A percentile compares a stretch with the other conserved stretches of the same genome.
phyloP scores from a whole-genome alignment of 768 basidiomycete species.

The Boletus sp. region DNA sequence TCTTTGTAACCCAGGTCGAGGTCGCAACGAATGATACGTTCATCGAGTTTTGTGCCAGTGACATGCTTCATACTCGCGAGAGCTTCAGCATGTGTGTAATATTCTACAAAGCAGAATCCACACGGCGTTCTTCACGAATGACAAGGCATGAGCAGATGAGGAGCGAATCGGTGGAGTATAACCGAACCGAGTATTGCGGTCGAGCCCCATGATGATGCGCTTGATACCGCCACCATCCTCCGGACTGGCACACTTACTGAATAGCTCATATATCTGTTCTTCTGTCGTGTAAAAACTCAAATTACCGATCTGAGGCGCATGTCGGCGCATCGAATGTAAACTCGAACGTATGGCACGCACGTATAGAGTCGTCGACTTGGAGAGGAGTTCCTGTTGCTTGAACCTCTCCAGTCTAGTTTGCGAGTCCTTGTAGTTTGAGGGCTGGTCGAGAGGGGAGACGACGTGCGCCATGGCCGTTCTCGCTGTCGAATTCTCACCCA shows the following conservation, averaged over 20 bases:
- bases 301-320: slow-evolving; percentile 68
- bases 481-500: neutral
- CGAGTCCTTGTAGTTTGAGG: slow-evolving; percentile 96
- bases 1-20: slow-evolving; percentile 95
- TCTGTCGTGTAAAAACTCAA: slow-evolving; percentile 94
- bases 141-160: slow-evolving; percentile 3
- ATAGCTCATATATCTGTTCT: slow-evolving; percentile 93
- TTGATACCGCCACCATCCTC: slow-evolving; percentile 90
- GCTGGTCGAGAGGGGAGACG: slow-evolving; percentile 81
- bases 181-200: slow-evolving; percentile 77
- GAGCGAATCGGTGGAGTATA: neutral
- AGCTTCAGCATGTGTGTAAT: slow-evolving; percentile 92
- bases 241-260: slow-evolving; percentile 83
- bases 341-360: slow-evolving; percentile 45
- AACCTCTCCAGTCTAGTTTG: slow-evolving; percentile 76
- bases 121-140: slow-evolving; percentile 69
- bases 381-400: slow-evolving; percentile 75
- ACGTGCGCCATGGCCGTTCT: slow-evolving; percentile 73
- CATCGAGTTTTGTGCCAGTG: slow-evolving; percentile 97
- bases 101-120: slow-evolving; percentile 95
- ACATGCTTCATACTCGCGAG: slow-evolving; percentile 90
- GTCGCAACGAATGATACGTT: slow-evolving; percentile 97
- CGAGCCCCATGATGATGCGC: slow-evolving; percentile 92
- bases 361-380: slow-evolving; percentile 86
- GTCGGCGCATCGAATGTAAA: slow-evolving; percentile 18